Evolutionary conservation across 2,329 filamentous ascomycete species (phyloP).

Genomic region (Dichotomopilus funicola): DNA sequence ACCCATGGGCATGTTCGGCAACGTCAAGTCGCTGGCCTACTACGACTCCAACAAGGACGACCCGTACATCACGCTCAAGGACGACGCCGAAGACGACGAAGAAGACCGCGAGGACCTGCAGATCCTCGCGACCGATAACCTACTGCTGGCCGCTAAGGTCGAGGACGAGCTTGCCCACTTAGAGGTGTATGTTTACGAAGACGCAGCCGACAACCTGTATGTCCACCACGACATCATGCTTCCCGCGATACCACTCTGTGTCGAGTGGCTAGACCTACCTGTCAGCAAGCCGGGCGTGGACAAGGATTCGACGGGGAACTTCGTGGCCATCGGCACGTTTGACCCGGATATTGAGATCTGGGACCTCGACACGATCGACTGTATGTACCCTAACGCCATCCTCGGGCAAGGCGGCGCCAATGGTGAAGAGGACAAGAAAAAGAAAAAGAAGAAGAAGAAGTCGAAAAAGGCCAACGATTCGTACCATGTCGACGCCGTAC

Average conservation of each 20-base stretch:
- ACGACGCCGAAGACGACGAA: constrained; percentile 57
- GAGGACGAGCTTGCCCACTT: constrained; percentile 96
- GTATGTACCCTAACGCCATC: constrained; percentile 97
- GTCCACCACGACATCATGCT: constrained; percentile 99
- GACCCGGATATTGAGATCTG: constrained; percentile 98
- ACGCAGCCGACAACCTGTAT: constrained; percentile 90
- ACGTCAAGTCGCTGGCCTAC: constrained; percentile 87
- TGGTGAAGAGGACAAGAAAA: constrained; percentile 51
- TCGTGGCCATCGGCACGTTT: constrained; percentile 92
- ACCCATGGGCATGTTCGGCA: constrained; percentile 87
- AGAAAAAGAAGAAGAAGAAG: constrained; percentile 90
- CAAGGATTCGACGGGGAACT: constrained; percentile 70
- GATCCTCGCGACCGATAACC: constrained; percentile 85
- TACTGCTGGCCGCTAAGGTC: constrained; percentile 85
- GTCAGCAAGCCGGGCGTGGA: constrained; percentile 62
- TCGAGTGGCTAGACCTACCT: constrained; percentile 94
- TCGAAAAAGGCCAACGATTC: constrained; percentile 79
- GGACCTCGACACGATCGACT: constrained; percentile 92
- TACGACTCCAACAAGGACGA: constrained; percentile 92
- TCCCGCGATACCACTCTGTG: constrained; percentile 86
- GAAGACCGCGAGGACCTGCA: constrained; percentile 91
- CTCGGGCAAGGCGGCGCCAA: constrained; percentile 64
- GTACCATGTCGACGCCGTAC: constrained; percentile 89
- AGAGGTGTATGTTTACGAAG: constrained; percentile 96
- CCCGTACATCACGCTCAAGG: constrained; percentile 87